Percentiles rank a stretch among this genome's conserved stretches.
Conservation (phyloP, 2,329 filamentous ascomycete genomes). For the Exophiala xenobiotica region DNA sequence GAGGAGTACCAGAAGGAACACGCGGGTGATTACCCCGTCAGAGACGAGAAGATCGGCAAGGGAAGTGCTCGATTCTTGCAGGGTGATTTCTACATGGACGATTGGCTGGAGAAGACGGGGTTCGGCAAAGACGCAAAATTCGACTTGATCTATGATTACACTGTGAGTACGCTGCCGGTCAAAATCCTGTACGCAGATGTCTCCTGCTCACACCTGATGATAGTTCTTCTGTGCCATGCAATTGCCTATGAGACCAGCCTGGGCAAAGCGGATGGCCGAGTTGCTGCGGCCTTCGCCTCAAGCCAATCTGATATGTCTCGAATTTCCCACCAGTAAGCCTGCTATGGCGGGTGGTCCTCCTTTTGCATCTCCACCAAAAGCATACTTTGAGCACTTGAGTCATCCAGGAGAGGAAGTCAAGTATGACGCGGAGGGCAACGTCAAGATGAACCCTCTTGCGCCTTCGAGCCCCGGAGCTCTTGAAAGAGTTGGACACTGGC, state of each 20-base stretch:
- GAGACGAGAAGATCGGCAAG: conserved; percentile 37
- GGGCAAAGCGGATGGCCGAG: conserved; percentile 56
- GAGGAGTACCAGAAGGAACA: conserved; percentile 36
- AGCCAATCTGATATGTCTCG: conserved; percentile 64
- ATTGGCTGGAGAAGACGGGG: conserved; percentile 40
- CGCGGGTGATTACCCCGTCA: conserved; percentile 38
- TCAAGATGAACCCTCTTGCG: conserved; percentile 49
- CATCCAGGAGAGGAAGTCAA: conserved; percentile 66
- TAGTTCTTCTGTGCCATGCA: conserved; percentile 64
- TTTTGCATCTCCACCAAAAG: conserved; percentile 65
- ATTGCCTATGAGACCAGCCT: conserved; percentile 54
- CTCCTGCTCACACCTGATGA: conserved; percentile 3
- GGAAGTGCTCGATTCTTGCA: conserved; percentile 44
- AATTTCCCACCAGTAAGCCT: conserved; percentile 74
- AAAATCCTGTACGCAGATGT: neutral
- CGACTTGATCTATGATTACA: conserved; percentile 62
- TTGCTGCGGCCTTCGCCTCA: conserved; percentile 49
- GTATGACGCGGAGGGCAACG: conserved; percentile 58
- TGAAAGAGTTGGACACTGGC: conserved; percentile 54
- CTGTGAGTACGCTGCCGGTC: conserved; percentile 43
- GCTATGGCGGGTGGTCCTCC: conserved; percentile 68
- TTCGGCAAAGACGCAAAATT: conserved; percentile 38
- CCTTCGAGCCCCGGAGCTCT: conserved; percentile 42
- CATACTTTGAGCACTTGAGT: conserved; percentile 70
- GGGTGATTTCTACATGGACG: conserved; percentile 48